A percentile compares a stretch with the other conserved stretches of the same genome.
phyloP scores from a whole-genome alignment of 345 rosid genomes.

The Alliaria petiolata region DNA sequence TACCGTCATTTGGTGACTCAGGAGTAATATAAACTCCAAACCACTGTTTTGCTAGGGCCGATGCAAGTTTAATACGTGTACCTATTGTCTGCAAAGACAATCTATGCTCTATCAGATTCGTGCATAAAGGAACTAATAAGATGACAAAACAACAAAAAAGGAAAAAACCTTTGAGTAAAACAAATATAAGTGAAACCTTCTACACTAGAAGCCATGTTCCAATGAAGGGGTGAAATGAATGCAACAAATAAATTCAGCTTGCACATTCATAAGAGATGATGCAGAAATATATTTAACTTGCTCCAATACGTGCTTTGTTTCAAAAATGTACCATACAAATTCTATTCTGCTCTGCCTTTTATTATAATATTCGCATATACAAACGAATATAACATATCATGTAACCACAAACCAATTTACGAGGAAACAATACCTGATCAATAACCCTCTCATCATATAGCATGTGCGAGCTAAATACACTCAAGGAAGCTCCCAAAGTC shows the following conservation, averaged over 20 bases:
- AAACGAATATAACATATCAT: not conserved
- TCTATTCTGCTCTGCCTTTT: not conserved
- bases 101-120: constrained; percentile 28
- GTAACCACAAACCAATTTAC: not conserved
- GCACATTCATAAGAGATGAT: not conserved
- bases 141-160: constrained; percentile 10
- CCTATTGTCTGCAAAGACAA: constrained; percentile 67
- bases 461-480: constrained; percentile 74
- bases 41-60: constrained; percentile 96
- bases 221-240: not conserved
- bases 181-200: not conserved
- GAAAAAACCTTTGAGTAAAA: not conserved
- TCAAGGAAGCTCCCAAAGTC: constrained; percentile 77
- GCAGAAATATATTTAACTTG: not conserved
- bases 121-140: constrained; percentile 5
- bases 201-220: constrained; percentile 13
- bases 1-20: constrained; percentile 87
- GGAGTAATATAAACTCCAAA: constrained; percentile 85
- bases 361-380: not conserved
- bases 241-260: constrained; percentile 1
- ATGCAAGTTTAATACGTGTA: constrained; percentile 83
- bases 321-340: not conserved
- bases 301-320: not conserved
- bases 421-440: constrained; percentile 61
- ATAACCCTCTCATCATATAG: constrained; percentile 86